Evolutionary conservation across 768 basidiomycete species (phyloP), one percentile per base, ranked within the genome.

Genomic region (Mycena alexandri): DNA sequence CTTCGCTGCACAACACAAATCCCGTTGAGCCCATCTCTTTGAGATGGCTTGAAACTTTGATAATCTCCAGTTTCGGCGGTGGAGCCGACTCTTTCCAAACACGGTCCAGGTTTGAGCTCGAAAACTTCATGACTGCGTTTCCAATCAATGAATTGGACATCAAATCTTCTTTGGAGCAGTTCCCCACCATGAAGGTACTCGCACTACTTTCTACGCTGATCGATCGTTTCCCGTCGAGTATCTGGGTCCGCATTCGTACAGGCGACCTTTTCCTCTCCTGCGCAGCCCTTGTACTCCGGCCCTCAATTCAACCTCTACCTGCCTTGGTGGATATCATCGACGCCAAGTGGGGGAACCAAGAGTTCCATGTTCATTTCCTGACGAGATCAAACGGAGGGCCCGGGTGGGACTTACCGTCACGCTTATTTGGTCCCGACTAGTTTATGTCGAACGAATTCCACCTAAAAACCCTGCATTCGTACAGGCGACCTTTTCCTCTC

Each of bases 321-420:
- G n/a, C 41, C 11, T 36, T 64, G 34, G 63, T 64, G 16, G 55
- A 64, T 22, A 64, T 64, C 19, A 57, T 64, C 38, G 63, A 4
- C 1, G 34, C 63, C 17, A 33, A 46, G 24, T 64, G 63, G 63
- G 55, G 19, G 24, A 36, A 36, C 25, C 19, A 11, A 4, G 44
- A 16, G n/a, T 24, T 19, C 11, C 2, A 5, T 2, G 8, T 33
- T 10, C 3, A n/a, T 8, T 10, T 6, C 0, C 2, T 55, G 29
- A 33, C 29, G 34, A 19, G 17, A 9, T 17, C 29, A 29, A 21
- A 33, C 51, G 51, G 9, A 34, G n/a, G n/a, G n/a, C n/a, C n/a
- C n/a, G 11, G 34, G 50, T 25, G 29, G 29, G 3, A 5, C 3
- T 38, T 38, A 14, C 29, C 6, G 38, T 38, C 12, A 36, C 34